Percentiles rank a stretch among this genome's conserved stretches.
Conservation (phyloP, 805 yeast genomes). For the Sugiyamaella marilandica region DNA sequence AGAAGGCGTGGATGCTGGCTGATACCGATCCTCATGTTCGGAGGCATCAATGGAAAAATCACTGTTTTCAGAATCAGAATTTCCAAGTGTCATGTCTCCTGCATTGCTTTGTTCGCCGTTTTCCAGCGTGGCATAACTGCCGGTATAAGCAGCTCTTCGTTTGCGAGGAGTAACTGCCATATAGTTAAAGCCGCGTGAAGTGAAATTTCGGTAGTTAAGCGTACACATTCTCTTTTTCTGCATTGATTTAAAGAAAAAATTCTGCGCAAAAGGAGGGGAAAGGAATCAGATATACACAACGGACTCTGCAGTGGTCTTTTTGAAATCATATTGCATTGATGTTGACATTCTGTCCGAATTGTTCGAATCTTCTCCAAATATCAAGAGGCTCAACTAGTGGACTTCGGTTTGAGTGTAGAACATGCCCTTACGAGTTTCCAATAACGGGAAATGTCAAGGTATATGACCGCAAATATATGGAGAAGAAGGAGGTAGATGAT, state of each 20-base stretch:
- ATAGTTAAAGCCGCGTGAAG: neutral
- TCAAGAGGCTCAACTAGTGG: slow-evolving; percentile 52
- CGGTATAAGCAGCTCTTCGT: slow-evolving; percentile 9
- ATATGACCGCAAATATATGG: slow-evolving; percentile 76
- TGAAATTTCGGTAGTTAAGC: neutral
- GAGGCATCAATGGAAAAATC: neutral
- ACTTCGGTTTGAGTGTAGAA: slow-evolving; percentile 75
- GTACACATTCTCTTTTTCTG: neutral
- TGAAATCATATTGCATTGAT: slow-evolving; percentile 36
- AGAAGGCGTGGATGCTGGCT: neutral
- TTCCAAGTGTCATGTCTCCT: neutral
- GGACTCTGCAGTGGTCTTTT: neutral
- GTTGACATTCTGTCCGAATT: slow-evolving; percentile 93
- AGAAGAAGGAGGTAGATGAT: slow-evolving; percentile 90
- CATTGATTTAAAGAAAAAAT: neutral
- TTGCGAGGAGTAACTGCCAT: slow-evolving; percentile 10
- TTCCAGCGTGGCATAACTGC: slow-evolving; percentile 13
- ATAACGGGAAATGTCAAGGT: slow-evolving; percentile 70
- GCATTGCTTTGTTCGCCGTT: slow-evolving; percentile 1
- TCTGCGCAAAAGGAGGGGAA: neutral
- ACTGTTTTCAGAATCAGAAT: neutral
- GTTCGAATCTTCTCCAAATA: slow-evolving; percentile 83
- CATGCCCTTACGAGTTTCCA: slow-evolving; percentile 94
- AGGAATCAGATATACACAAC: neutral
- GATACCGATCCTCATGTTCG: neutral